Evolutionary conservation across 176 grass and related monocot species (phyloP).

Genomic region (Eragrostis nindensis): DNA sequence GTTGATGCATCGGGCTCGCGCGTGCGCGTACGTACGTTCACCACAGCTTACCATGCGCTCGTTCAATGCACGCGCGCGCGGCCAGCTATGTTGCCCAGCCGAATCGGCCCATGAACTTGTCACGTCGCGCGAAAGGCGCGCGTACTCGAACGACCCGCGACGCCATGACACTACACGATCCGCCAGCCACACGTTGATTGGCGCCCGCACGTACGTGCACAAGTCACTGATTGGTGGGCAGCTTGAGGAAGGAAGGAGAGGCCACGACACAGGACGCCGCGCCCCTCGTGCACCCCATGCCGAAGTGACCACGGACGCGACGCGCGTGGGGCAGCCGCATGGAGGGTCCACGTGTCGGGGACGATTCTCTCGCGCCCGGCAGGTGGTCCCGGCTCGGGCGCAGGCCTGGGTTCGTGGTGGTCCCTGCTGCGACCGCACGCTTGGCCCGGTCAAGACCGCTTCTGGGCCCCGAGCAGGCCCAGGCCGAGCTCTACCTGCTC

Average conservation of each 20-base stretch:
- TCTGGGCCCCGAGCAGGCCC: not conserved
- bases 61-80: not conserved
- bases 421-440: constrained; percentile 29
- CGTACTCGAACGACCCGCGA: not conserved
- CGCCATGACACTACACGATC: too few relatives aligned
- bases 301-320: constrained; percentile 44
- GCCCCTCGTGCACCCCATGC: constrained; percentile 49
- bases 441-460: constrained; percentile 26
- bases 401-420: constrained; percentile 3
- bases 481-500: not conserved
- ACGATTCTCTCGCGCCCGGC: not conserved
- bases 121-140: not conserved
- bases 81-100: not conserved
- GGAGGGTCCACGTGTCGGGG: constrained; percentile 47
- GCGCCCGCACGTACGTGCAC: not conserved
- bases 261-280: not conserved
- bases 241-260: too few relatives aligned
- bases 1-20: constrained; percentile 17
- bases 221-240: too few relatives aligned
- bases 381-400: not conserved
- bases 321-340: constrained; percentile 16
- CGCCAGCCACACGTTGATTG: not conserved
- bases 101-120: not conserved
- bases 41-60: too few relatives aligned
- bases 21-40: not conserved